Evolutionary conservation across 768 basidiomycete genomes (phyloP).

Genomic region (Phlebiopsis flavidoalba): DNA sequence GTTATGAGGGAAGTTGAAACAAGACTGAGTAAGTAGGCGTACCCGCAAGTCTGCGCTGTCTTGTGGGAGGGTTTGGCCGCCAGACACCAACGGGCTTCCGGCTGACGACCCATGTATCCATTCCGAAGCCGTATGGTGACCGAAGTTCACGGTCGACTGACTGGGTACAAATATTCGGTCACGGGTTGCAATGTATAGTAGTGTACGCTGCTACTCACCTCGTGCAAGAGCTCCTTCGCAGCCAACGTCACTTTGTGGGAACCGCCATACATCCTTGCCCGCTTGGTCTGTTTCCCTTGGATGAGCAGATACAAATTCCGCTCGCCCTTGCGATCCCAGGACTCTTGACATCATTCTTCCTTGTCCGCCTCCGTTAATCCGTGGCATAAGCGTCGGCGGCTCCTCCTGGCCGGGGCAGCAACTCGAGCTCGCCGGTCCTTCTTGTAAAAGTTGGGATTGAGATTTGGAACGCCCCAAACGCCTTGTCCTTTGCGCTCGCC

Average conservation of each 20-base stretch:
- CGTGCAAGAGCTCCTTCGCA: conserved; percentile 71
- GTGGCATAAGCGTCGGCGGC: conserved; percentile 55
- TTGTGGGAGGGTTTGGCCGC: conserved; percentile 37
- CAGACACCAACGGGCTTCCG: conserved; percentile 82
- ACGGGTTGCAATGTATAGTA: no score
- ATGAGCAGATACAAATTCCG: conserved; percentile 89
- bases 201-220: conserved; percentile 42
- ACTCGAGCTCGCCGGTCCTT: conserved; percentile 12
- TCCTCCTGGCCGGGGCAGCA: conserved; percentile 40
- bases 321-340: conserved; percentile 77
- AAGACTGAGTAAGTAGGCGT: neutral
- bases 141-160: conserved; percentile 70
- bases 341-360: conserved; percentile 57
- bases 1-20: neutral
- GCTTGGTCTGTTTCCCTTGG: conserved; percentile 38
- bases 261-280: conserved; percentile 65
- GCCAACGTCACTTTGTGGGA: conserved; percentile 65
- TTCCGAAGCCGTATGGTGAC: conserved; percentile 68
- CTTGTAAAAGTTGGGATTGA: neutral
- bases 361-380: conserved; percentile 59
- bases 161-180: conserved; percentile 40
- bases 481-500: conserved; percentile 65
- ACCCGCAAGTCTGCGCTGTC: conserved; percentile 11
- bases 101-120: conserved; percentile 95
- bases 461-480: conserved; percentile 55